phyloP scores from a whole-genome alignment of 1,139 yeast species.

The Zygosaccharomyces pseudobailii region DNA sequence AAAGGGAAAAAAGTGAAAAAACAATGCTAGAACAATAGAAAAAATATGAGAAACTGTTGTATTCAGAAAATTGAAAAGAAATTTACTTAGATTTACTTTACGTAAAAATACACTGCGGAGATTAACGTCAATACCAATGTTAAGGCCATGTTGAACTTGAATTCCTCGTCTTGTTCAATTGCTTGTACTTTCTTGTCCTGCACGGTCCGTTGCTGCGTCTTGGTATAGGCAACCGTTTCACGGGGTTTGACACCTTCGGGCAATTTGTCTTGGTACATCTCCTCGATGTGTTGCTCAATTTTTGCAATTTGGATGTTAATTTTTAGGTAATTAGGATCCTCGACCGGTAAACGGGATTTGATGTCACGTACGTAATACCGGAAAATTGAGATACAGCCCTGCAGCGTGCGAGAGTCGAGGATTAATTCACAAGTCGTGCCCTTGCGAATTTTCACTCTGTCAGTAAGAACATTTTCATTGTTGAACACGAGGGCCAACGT shows the following conservation, averaged over 20 bases:
- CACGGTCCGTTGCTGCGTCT: constrained; percentile 36
- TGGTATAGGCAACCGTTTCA: constrained; percentile 37
- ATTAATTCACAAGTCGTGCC: constrained; percentile 85
- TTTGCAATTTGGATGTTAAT: constrained; percentile 84
- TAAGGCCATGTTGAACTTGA: constrained; percentile 25
- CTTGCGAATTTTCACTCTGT: constrained; percentile 81
- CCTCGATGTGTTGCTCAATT: constrained; percentile 79
- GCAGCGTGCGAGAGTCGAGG: constrained; percentile 64
- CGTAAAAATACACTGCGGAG: constrained; percentile 14
- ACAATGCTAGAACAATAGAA: neutral
- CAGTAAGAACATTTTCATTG: constrained; percentile 66
- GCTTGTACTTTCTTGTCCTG: constrained; percentile 29
- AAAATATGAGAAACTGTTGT: neutral
- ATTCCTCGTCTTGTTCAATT: constrained; percentile 29
- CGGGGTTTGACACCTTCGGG: constrained; percentile 43
- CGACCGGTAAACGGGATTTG: constrained; percentile 71
- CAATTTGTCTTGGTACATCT: constrained; percentile 55
- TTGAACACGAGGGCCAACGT: constrained; percentile 82
- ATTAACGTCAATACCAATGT: constrained; percentile 15
- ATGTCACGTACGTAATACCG: constrained; percentile 67
- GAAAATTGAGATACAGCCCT: constrained; percentile 73
- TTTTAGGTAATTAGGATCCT: constrained; percentile 81
- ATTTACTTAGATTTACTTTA: neutral
- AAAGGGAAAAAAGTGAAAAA: neutral
- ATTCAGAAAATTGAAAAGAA: neutral